Base-by-base conservation (phyloP, 768 basidiomycete species). In the Phlebiopsis gigantea region DNA sequence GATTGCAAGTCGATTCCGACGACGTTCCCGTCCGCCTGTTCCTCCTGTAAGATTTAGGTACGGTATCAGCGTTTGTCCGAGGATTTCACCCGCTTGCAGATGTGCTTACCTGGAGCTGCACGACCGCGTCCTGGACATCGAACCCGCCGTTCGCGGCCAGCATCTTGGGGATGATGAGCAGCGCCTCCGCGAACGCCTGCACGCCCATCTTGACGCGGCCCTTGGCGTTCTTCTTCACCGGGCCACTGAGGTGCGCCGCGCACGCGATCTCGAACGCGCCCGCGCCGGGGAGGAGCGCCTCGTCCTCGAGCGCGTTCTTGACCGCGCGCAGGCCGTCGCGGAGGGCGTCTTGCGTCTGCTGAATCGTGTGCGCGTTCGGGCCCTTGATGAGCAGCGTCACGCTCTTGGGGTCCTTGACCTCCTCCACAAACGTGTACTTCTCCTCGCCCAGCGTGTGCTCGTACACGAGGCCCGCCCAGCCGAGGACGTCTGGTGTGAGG, bases 361-460 rank as follows among this genome's bases (percentile, higher is more conserved):
- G 85, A 60, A 86, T 98, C 54, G 95, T 98, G 75, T 98, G 92
- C 10, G 87, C 80, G 73, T 99, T 98, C 53, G 96, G 97, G 25
- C 95, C 97, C 74, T 99, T 99, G 77, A 99, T 90, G 60, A 99
- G 80, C 56, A 99, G 79, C 4, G 97, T 98, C 53, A 98, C 97
- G 56, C 86, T 88, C 79, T 91, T 95, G 26, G 97, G 96, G 58
- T 88, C 83, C 73, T 88, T 92, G 71, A 98, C 96, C 61, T 99
- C 91, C 72, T 98, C 97, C 55, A 99, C 78, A 68, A 98, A 98
- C 0, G 97, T 99, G 72, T 81, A 99, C 69, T 98, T 99, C 69
- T 99, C 97, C 75, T 99, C 97, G 62, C 97, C 97, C 29, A 99
- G 82, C 19, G 95, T 98, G 73, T 98, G 94, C 73, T 99, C 97